phyloP scores from a whole-genome alignment of 2,329 filamentous ascomycete species.

The Botrytis fragariae region DNA sequence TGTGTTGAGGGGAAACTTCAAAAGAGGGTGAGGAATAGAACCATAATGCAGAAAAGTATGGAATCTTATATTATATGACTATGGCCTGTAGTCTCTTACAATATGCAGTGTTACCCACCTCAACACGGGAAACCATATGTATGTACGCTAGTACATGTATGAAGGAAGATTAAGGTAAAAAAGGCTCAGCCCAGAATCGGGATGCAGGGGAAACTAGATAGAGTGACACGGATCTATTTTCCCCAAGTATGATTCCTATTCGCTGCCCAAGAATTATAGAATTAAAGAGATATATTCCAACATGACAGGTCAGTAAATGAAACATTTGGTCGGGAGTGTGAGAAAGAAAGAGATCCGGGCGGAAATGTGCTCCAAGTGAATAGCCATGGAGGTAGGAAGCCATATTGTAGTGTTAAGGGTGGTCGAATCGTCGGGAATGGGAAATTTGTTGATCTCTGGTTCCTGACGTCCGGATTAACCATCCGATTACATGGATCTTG shows the following conservation, averaged over 20 bases:
- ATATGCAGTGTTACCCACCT: not conserved
- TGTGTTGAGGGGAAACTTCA: not conserved
- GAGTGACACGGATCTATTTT: not conserved
- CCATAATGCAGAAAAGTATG: not conserved
- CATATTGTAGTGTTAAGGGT: not conserved
- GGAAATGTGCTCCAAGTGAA: slow-evolving; percentile 8
- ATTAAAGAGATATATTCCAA: not conserved
- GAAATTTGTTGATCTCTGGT: not conserved
- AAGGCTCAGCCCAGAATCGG: slow-evolving; percentile 4
- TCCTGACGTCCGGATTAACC: not conserved
- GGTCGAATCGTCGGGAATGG: not conserved
- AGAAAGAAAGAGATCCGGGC: not conserved
- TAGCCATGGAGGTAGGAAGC: not conserved
- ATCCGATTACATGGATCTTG: not conserved
- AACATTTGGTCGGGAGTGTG: not conserved
- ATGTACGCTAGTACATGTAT: slow-evolving; percentile 3
- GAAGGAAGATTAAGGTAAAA: slow-evolving; percentile 13
- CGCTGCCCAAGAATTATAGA: not conserved
- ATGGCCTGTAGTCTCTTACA: not conserved
- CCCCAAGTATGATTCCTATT: not conserved
- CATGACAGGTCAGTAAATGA: slow-evolving; percentile 1
- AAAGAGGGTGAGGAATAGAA: slow-evolving; percentile 1
- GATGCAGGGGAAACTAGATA: slow-evolving; percentile 7
- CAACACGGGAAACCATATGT: slow-evolving; percentile 1
- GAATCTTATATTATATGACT: slow-evolving; percentile 16